Evolutionary conservation across 1,284 basidiomycete species (phyloP), one percentile per base, ranked within the genome.

Genomic region (Coriolopsis trogii): DNA sequence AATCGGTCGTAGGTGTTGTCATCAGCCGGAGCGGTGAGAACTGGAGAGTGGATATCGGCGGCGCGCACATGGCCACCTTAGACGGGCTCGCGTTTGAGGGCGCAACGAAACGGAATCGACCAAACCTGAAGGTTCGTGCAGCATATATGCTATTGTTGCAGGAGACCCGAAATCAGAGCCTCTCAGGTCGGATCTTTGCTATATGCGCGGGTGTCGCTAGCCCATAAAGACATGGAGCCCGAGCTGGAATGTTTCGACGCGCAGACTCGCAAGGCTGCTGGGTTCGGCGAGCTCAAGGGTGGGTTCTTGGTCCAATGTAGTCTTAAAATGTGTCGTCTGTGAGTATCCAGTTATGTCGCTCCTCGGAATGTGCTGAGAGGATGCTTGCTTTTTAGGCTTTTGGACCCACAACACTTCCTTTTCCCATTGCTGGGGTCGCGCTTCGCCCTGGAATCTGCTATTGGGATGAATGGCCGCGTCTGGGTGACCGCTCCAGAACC

Each of bases 151-250:
- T 15, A 10, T 7, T n/a, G 30, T 16, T 26, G 7, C 3, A 25
- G 1, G 8, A 16, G 10, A 12, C 20, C 15, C 20, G 6, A 28
- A 5, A 16, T n/a, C 8, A 28, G 20, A 6, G 13, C 30, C 12
- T 12, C 41, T 3, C 58, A 94, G 91, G 82, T 94, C 41, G 91
- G 92, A 29, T 80, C 84, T 7, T 70, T 93, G 33, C 77, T 94
- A 2, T 94, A 93, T 68, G 90, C 89, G 1, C 83, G 91, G 37
- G 85, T 94, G 26, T 91, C 89, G 9, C 71, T 93, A 21, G 91
- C 92, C 13, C 89, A 93, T 63, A 91, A 89, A 63, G 91, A 94
- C 65, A 92, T 93, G 85, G 91, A 94, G 46, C 91, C 91, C 1
- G 91, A 94, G 63, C 73, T 94, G 4, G 90, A 93, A 65, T 94